Percentiles rank a stretch among this genome's conserved stretches.
phyloP scores from a whole-genome alignment of 441 rosid genomes.

The Corymbia citriodora region DNA sequence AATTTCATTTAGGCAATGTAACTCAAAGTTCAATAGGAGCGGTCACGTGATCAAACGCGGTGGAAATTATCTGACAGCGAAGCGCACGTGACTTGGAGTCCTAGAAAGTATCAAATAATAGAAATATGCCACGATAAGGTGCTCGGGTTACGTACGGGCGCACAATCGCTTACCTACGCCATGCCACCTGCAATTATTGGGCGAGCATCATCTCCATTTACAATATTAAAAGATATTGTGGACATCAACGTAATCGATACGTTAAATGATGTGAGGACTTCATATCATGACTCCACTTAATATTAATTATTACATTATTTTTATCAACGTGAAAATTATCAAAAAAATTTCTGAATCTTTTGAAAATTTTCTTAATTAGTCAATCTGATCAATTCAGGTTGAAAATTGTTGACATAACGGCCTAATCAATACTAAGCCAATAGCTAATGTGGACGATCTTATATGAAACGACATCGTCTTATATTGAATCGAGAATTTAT shows the following conservation, averaged over 20 bases:
- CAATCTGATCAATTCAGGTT: not conserved
- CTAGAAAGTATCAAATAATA: not conserved
- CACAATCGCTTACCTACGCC: not conserved
- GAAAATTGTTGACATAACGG: rapidly evolving
- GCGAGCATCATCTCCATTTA: not conserved
- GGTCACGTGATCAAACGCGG: not conserved
- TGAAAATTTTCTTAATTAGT: not conserved
- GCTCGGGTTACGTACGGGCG: not conserved
- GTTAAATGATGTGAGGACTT: not conserved
- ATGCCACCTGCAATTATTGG: not conserved
- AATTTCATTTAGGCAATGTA: not conserved
- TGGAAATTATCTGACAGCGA: not conserved
- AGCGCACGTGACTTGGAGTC: not conserved
- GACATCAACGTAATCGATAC: not conserved
- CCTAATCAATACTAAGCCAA: rapidly evolving
- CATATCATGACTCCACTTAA: not conserved
- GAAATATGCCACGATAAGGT: not conserved
- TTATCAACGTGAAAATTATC: not conserved
- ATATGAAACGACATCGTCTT: not conserved
- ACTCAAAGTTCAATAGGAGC: not conserved
- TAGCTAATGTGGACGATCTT: not conserved
- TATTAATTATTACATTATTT: not conserved
- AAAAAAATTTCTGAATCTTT: not conserved
- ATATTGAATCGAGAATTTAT: not conserved
- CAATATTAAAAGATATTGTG: not conserved